Conservation (phyloP, 1,284 basidiomycete species). For the Amylostereum chailletii region DNA sequence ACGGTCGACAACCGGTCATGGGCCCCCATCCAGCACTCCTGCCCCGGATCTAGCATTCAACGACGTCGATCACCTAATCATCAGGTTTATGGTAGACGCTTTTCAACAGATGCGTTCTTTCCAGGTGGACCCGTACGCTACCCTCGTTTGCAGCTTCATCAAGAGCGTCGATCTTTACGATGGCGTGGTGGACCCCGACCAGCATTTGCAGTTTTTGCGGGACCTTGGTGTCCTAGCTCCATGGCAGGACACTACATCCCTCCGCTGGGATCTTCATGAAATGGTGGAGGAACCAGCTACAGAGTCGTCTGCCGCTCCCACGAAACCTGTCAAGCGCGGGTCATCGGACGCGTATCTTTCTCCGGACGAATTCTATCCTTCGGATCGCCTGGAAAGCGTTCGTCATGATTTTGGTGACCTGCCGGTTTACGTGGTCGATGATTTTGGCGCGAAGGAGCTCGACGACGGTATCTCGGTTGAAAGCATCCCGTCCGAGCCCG, state of each 20-base stretch:
- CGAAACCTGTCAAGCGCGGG: slow-evolving; percentile 10
- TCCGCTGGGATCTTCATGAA: slow-evolving; percentile 7
- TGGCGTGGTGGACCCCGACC: slow-evolving; percentile 26
- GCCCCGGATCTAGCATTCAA: slow-evolving; percentile 27
- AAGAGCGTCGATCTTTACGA: slow-evolving; percentile 43
- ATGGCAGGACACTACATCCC: slow-evolving; percentile 52
- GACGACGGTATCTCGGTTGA: slow-evolving; percentile 94
- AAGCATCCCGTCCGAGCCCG: slow-evolving; percentile 43
- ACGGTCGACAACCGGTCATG: slow-evolving; percentile 17
- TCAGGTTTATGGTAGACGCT: slow-evolving; percentile 60
- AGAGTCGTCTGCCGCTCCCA: slow-evolving; percentile 20
- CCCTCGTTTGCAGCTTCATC: slow-evolving; percentile 50
- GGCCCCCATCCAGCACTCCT: slow-evolving; percentile 23
- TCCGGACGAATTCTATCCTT: slow-evolving; percentile 47
- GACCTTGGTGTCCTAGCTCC: slow-evolving; percentile 66
- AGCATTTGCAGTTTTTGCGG: slow-evolving; percentile 40
- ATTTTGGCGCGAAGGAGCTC: slow-evolving; percentile 74
- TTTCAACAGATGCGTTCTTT: slow-evolving; percentile 49
- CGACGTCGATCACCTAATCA: slow-evolving; percentile 50
- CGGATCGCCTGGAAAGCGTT: slow-evolving; percentile 53
- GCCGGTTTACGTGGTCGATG: slow-evolving; percentile 89
- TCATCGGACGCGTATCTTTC: slow-evolving; percentile 15
- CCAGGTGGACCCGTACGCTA: slow-evolving; percentile 58
- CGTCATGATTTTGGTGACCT: slow-evolving; percentile 83
- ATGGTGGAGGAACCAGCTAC: slow-evolving; percentile 4